Evolutionary conservation across 2,329 filamentous ascomycete genomes (phyloP).

Genomic region (Didymella arachidicola): DNA sequence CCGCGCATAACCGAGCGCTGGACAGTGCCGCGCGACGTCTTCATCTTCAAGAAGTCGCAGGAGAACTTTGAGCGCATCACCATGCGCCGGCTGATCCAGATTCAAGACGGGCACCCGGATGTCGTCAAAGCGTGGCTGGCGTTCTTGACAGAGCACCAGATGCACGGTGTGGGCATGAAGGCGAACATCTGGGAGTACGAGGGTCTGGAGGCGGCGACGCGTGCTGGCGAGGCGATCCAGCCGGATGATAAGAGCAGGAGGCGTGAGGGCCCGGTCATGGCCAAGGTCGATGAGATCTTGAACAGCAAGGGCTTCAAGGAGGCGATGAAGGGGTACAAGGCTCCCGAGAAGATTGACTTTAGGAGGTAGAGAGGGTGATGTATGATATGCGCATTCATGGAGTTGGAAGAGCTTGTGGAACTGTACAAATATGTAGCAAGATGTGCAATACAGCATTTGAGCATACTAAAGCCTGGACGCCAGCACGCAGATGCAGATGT

Average conservation of each 20-base stretch:
- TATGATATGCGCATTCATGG: slow-evolving; percentile 14
- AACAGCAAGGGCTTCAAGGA: slow-evolving; percentile 41
- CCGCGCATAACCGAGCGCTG: slow-evolving; percentile 89
- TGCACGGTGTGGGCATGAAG: slow-evolving; percentile 98
- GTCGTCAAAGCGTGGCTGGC: slow-evolving; percentile 91
- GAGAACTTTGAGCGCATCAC: slow-evolving; percentile 98
- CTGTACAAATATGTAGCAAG: slow-evolving; percentile 21
- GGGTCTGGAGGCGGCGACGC: slow-evolving; percentile 59
- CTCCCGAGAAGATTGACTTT: slow-evolving; percentile 29
- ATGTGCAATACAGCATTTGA: slow-evolving; percentile 2
- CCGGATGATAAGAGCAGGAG: slow-evolving; percentile 39
- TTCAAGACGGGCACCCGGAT: slow-evolving; percentile 89
- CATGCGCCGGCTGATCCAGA: slow-evolving; percentile 83
- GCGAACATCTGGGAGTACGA: slow-evolving; percentile 94
- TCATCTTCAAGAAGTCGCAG: slow-evolving; percentile 96
- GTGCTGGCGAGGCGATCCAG: slow-evolving; percentile 39
- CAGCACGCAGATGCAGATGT: too few relatives aligned
- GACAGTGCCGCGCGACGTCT: slow-evolving; percentile 88
- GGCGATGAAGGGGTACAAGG: slow-evolving; percentile 41
- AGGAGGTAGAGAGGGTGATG: slow-evolving; percentile 25
- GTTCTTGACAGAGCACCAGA: slow-evolving; percentile 89
- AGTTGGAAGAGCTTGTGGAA: not conserved
- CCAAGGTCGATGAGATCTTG: slow-evolving; percentile 49
- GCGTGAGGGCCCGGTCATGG: slow-evolving; percentile 43
- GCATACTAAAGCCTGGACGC: not conserved